These are phyloP conservation scores for Chenopodium quinoa DNA, from an alignment of 148 eudicot genomes.

Conservation along the genomic window DNA sequence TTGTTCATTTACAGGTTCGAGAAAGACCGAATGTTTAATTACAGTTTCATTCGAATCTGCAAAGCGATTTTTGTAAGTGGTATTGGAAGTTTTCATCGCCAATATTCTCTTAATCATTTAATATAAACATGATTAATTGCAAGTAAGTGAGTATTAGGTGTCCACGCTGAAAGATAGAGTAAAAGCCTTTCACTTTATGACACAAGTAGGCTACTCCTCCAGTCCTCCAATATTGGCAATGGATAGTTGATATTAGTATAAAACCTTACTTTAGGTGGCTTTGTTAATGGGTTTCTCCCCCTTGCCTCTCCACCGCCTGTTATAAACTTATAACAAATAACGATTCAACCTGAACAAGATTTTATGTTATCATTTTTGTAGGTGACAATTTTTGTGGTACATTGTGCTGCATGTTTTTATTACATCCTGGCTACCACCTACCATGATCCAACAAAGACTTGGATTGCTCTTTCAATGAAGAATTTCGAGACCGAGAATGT, in stretches of 20 bases:
- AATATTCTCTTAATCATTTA: no score
- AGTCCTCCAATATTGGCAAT: no score
- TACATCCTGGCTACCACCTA: constrained; percentile 52
- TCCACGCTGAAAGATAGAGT: no score
- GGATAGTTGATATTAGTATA: no score
- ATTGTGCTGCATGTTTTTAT: constrained; percentile 67
- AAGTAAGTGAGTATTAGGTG: constrained; percentile 42
- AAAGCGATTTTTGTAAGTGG: constrained; percentile 19
- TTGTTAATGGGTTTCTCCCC: no score
- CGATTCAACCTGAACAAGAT: no score
- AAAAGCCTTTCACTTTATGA: not conserved
- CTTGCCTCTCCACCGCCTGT: no score
- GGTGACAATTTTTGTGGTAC: constrained; percentile 49
- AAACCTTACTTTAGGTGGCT: no score
- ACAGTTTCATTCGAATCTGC: constrained; percentile 55
- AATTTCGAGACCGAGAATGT: constrained; percentile 34
- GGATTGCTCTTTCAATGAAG: constrained; percentile 46
- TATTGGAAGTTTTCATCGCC: no score
- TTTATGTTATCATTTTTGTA: no score
- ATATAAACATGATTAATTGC: constrained; percentile 33
- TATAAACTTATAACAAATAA: no score
- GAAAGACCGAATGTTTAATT: constrained; percentile 63
- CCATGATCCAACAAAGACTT: constrained; percentile 47
- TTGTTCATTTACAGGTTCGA: constrained; percentile 49
- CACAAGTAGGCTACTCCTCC: constrained; percentile 49